A percentile compares a stretch with the other conserved stretches of the same genome.
phyloP scores from a whole-genome alignment of 768 basidiomycete genomes.

The Leucosporidium yakuticum region DNA sequence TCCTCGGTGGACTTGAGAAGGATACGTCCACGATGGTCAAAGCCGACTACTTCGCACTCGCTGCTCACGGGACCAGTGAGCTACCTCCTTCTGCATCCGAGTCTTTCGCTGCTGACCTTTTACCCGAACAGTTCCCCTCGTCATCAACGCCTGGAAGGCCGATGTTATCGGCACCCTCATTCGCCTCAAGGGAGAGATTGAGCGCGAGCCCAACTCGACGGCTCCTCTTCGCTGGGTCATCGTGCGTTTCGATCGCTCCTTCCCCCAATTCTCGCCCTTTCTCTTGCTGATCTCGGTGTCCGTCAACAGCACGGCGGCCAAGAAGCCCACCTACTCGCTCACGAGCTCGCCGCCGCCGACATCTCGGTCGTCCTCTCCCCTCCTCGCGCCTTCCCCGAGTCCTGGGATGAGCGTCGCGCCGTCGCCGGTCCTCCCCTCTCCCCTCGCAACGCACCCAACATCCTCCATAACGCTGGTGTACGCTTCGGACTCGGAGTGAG shows the following conservation, averaged over 20 bases:
- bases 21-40: not conserved
- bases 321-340: constrained; percentile 67
- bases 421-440: constrained; percentile 68
- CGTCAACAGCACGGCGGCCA: constrained; percentile 48
- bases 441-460: constrained; percentile 55
- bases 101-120: too few species aligned
- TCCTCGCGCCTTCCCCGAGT: constrained; percentile 42
- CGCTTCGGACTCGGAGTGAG: constrained; percentile 61
- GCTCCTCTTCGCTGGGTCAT: constrained; percentile 51
- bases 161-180: constrained; percentile 65
- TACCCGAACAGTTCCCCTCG: constrained; percentile 49
- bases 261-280: not conserved
- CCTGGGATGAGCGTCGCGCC: constrained; percentile 20
- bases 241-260: not conserved
- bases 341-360: constrained; percentile 59
- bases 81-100: too few species aligned
- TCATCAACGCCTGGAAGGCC: constrained; percentile 59
- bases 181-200: constrained; percentile 59
- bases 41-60: constrained; percentile 7
- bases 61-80: constrained; percentile 45
- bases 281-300: not conserved
- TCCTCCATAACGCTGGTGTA: constrained; percentile 63
- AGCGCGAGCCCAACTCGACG: constrained; percentile 45
- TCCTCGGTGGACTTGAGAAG: constrained; percentile 45
- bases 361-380: constrained; percentile 62